Evolutionary conservation across 176 grass and related monocot species (phyloP).

Genomic region (Cenchrus purpureus): DNA sequence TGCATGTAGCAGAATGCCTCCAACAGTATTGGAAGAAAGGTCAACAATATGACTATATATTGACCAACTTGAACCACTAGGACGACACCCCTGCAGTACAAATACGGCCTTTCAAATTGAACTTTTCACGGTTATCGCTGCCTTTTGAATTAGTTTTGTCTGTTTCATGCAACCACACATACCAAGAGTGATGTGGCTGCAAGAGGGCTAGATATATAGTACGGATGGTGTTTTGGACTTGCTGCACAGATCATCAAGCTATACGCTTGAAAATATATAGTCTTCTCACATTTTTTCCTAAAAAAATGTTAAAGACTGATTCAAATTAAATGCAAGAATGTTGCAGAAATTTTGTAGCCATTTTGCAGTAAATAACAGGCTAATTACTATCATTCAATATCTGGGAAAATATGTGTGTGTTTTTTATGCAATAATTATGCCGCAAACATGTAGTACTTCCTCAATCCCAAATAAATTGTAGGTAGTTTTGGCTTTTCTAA

Average conservation of each 20-base stretch:
- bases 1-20: background rate
- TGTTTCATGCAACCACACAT: background rate
- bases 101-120: background rate
- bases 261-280: background rate
- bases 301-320: too few relatives aligned
- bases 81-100: constrained; percentile 19
- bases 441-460: too few relatives aligned
- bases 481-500: too few relatives aligned
- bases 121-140: background rate
- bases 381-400: too few relatives aligned
- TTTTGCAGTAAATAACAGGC: too few relatives aligned
- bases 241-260: too few relatives aligned
- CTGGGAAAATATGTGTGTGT: too few relatives aligned
- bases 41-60: constrained; percentile 23
- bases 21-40: constrained; percentile 11
- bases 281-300: background rate
- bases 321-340: too few relatives aligned
- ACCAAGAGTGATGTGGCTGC: background rate
- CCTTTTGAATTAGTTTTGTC: background rate
- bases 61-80: constrained; percentile 19
- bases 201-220: background rate
- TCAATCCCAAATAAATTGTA: too few relatives aligned
- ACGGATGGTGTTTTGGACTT: background rate
- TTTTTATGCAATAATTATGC: too few relatives aligned
- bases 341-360: too few relatives aligned